These are phyloP conservation scores for Moricandia arvensis DNA, from an alignment of 345 rosid genomes.

Conservation along the genomic window DNA sequence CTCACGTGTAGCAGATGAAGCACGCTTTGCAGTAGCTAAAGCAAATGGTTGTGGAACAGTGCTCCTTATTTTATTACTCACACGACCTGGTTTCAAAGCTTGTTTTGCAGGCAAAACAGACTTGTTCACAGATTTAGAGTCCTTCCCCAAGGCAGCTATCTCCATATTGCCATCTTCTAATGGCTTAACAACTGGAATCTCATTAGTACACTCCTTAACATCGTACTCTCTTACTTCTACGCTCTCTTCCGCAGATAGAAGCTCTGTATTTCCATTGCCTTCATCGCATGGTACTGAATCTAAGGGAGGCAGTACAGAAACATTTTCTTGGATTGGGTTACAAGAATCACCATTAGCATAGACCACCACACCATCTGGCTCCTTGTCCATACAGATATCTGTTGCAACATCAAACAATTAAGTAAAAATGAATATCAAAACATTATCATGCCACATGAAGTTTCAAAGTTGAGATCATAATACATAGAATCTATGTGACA, in stretches of 20 bases:
- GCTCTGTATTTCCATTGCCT: conserved; percentile 46
- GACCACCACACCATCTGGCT: conserved; percentile 56
- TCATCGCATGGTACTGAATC: conserved; percentile 49
- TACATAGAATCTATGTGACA: too few species aligned
- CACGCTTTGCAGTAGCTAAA: conserved; percentile 86
- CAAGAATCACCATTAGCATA: conserved; percentile 50
- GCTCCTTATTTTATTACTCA: conserved; percentile 51
- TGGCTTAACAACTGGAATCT: conserved; percentile 45
- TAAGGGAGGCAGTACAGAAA: conserved; percentile 40
- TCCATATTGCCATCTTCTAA: conserved; percentile 35
- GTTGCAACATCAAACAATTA: conserved; percentile 6
- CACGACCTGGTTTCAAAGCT: conserved; percentile 46
- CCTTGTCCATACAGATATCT: conserved; percentile 84
- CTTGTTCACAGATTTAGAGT: conserved; percentile 37
- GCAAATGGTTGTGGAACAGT: conserved; percentile 91
- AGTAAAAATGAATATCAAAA: too few species aligned
- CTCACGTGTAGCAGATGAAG: conserved; percentile 62
- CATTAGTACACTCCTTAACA: conserved; percentile 80
- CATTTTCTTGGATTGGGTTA: conserved; percentile 43
- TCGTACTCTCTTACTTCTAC: conserved; percentile 64
- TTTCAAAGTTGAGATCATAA: too few species aligned
- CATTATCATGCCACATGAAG: too few species aligned
- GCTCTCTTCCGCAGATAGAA: conserved; percentile 51
- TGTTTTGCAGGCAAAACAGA: conserved; percentile 38
- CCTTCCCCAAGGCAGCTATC: conserved; percentile 13